A percentile compares a stretch with the other conserved stretches of the same genome.
These are phyloP conservation scores for Pseudogymnoascus verrucosus DNA, from an alignment of 2,329 filamentous ascomycete genomes.

Conservation along the genomic window DNA sequence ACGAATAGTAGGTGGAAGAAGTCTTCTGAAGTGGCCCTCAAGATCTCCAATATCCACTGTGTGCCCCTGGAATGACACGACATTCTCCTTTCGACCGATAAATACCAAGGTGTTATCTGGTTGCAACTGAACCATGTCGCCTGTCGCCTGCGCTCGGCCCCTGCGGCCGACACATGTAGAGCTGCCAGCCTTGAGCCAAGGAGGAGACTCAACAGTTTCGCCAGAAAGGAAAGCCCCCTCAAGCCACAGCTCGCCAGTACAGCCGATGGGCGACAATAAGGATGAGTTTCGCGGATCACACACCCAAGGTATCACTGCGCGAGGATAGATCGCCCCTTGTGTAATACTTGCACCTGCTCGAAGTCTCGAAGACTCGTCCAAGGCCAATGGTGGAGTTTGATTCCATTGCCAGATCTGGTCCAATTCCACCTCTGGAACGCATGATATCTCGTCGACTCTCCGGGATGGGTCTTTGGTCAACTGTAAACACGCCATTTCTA, in stretches of 20 bases:
- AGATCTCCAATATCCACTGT: constrained; percentile 33
- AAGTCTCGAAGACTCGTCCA: constrained; percentile 24
- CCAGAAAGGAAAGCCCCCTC: constrained; percentile 30
- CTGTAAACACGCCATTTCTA: constrained; percentile 25
- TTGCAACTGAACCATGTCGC: constrained; percentile 24
- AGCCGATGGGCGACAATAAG: constrained; percentile 34
- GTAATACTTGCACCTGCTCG: constrained; percentile 17
- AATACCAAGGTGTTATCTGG: constrained; percentile 24
- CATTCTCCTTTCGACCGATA: constrained; percentile 24
- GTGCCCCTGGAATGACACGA: constrained; percentile 29
- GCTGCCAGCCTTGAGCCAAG: constrained; percentile 31
- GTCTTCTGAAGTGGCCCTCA: constrained; percentile 30
- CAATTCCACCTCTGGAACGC: constrained; percentile 31
- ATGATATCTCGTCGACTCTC: constrained; percentile 29
- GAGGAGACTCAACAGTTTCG: constrained; percentile 24
- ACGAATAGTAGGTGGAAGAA: constrained; percentile 27
- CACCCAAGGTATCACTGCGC: constrained; percentile 28
- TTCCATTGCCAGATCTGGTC: constrained; percentile 38
- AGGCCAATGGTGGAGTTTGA: constrained; percentile 27
- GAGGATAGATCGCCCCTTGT: constrained; percentile 29
- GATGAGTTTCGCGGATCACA: constrained; percentile 27
- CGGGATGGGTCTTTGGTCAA: constrained; percentile 22
- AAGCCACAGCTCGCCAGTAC: constrained; percentile 32
- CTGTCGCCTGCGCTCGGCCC: constrained; percentile 23
- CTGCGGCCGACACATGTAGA: constrained; percentile 24